phyloP scores from a whole-genome alignment of 345 rosid species.

The Streptanthus diversifolius region DNA sequence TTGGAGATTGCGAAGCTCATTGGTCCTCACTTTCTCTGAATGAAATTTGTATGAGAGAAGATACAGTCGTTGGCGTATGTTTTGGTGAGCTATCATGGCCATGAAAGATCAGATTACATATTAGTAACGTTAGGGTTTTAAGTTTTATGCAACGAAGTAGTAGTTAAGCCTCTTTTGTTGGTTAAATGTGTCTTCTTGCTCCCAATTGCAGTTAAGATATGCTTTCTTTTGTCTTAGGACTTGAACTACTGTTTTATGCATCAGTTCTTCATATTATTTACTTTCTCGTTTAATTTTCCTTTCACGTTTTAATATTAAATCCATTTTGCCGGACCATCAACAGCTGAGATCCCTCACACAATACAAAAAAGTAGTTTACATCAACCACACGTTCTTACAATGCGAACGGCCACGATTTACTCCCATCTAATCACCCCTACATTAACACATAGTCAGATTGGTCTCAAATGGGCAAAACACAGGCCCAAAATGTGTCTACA shows the following conservation, averaged over 20 bases:
- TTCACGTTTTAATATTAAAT: not conserved
- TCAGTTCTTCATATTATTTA: constrained; percentile 1
- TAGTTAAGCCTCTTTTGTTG: constrained; percentile 20
- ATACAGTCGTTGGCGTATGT: constrained; percentile 1
- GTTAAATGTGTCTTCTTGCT: constrained; percentile 16
- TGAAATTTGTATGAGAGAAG: not conserved
- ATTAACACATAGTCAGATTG: too few relatives aligned
- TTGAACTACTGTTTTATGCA: constrained; percentile 14
- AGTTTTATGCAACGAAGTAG: constrained; percentile 26
- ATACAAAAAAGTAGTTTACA: too few relatives aligned
- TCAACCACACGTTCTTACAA: too few relatives aligned
- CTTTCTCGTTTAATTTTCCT: not conserved
- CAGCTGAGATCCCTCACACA: too few relatives aligned
- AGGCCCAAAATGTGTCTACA: too few relatives aligned
- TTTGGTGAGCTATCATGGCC: constrained; percentile 11
- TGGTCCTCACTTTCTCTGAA: constrained; percentile 77
- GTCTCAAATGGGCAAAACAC: too few relatives aligned
- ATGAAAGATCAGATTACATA: constrained; percentile 16
- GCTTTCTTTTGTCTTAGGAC: constrained; percentile 5
- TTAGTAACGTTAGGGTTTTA: constrained; percentile 25
- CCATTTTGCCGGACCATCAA: too few relatives aligned
- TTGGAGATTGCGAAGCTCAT: constrained; percentile 88
- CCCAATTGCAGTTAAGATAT: not conserved
- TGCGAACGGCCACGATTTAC: too few relatives aligned
- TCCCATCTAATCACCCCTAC: too few relatives aligned